These are phyloP conservation scores for Triticum dicoccoides DNA, from an alignment of 176 grass and related monocot species.

Conservation along the genomic window DNA sequence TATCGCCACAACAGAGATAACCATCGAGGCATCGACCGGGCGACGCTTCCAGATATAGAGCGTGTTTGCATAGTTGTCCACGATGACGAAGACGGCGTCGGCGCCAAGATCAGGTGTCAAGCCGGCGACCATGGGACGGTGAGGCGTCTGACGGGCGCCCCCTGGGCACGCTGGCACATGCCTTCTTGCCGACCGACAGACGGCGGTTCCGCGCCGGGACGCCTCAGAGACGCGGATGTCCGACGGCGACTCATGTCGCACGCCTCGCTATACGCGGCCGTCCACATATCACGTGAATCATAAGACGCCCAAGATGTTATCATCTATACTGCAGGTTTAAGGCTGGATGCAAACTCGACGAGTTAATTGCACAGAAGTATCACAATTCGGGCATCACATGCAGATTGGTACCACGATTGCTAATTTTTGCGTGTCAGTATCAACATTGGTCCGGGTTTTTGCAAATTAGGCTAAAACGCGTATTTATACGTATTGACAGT, in stretches of 20 bases:
- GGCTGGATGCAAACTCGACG: no score
- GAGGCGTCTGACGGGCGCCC: conserved; percentile 72
- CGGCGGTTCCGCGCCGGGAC: conserved; percentile 67
- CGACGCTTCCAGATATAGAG: conserved; percentile 48
- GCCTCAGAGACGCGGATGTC: conserved; percentile 74
- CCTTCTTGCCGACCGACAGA: conserved; percentile 74
- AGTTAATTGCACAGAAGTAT: no score
- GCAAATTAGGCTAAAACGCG: no score
- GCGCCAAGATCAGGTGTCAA: conserved; percentile 73
- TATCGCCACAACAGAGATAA: no score
- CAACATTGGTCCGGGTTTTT: no score
- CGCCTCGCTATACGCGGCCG: neutral
- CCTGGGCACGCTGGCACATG: conserved; percentile 78
- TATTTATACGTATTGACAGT: no score
- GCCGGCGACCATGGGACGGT: conserved; percentile 54
- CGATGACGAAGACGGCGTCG: conserved; percentile 43
- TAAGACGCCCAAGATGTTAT: no score
- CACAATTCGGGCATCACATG: no score
- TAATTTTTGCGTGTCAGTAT: no score
- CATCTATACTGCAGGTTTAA: no score
- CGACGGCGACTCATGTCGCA: conserved; percentile 19
- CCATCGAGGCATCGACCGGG: conserved; percentile 29
- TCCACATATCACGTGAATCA: no score
- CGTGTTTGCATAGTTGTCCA: conserved; percentile 62
- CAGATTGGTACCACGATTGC: no score